Evolutionary conservation across 345 rosid genomes (phyloP).

Genomic region (Laguncularia racemosa): DNA sequence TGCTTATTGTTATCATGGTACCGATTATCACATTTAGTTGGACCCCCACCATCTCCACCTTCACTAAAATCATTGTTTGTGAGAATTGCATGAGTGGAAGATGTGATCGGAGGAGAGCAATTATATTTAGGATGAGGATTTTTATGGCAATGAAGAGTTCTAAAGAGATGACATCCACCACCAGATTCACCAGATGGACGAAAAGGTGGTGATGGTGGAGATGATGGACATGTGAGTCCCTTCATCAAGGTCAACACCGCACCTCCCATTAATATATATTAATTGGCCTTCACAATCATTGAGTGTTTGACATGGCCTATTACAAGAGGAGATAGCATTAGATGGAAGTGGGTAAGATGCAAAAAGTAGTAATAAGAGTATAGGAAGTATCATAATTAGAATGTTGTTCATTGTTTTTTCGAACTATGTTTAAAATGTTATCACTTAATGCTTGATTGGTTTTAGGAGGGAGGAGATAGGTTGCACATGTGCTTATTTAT

Average conservation of each 20-base stretch:
- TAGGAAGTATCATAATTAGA: not conserved
- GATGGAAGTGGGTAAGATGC: constrained; percentile 3
- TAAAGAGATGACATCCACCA: constrained; percentile 11
- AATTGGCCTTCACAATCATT: constrained; percentile 33
- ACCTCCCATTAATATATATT: constrained; percentile 27
- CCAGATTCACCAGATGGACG: not conserved
- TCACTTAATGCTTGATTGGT: too few species aligned
- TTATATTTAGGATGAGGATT: not conserved
- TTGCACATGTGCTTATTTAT: too few species aligned
- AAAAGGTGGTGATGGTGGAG: not conserved
- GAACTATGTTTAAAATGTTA: not conserved
- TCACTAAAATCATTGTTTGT: constrained; percentile 28
- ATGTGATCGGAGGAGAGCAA: constrained; percentile 27
- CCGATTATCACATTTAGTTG: constrained; percentile 18
- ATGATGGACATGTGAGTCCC: constrained; percentile 21
- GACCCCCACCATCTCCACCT: constrained; percentile 26
- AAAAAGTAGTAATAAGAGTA: not conserved
- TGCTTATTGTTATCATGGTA: constrained; percentile 14
- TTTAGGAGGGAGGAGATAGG: too few species aligned
- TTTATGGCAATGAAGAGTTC: constrained; percentile 8
- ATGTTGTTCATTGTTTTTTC: constrained; percentile 2
- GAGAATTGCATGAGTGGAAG: constrained; percentile 15
- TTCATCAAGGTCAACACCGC: constrained; percentile 24
- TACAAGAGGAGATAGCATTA: constrained; percentile 26
- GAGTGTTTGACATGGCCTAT: constrained; percentile 21